Base-by-base conservation (phyloP, 352 stramenopile genomes). In the Globisporangium cylindrosporum region DNA sequence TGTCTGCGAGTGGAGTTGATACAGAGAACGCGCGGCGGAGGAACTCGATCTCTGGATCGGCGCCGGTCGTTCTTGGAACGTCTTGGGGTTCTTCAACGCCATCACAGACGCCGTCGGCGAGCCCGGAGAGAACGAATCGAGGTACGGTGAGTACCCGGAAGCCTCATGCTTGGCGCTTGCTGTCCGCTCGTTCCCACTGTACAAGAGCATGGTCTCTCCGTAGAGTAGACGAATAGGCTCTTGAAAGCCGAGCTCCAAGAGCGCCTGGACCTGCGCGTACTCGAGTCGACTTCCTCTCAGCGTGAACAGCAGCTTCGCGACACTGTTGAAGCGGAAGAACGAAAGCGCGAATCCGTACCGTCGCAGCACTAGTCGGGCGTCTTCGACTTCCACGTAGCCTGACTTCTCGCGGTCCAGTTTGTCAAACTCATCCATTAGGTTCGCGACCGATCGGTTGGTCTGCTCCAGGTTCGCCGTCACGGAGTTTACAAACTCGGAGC, bases 251-350 rank as follows among this genome's bases (percentile, higher is more conserved):
- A 65, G 20, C 41, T 54, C 59, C 29, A 65, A 25, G 36, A 65
- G 38, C 29, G 41, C 34, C 15, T 65, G 24, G 24, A 65, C n/a
- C 5, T 65, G 59, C 59, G 25, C 57, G 38, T 62, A 62, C 57
- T 62, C 38, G 20, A 62, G 22, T n/a, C 29, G 27, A 1, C 14
- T 62, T 27, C 48, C 62, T 62, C 51, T 59, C 25, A 63, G 32
- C 10, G 38, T 29, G 43, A 71, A 69, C 24, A 71, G 34, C 4
- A 71, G 24, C 36, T 63, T 59, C 9, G 57, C 46, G 22, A 71
- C 55, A 64, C 62, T 71, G 66, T 71, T 71, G 22, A 71, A 71
- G 22, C 60, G 66, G 27, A 38, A 71, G 18, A 69, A 71, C 29
- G 66, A 71, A 18, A 70, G 29, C 14, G 32, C 27, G 36, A 61